These are phyloP conservation scores for Starmerella stigmatis DNA, from an alignment of 805 yeast species.

Conservation along the genomic window DNA sequence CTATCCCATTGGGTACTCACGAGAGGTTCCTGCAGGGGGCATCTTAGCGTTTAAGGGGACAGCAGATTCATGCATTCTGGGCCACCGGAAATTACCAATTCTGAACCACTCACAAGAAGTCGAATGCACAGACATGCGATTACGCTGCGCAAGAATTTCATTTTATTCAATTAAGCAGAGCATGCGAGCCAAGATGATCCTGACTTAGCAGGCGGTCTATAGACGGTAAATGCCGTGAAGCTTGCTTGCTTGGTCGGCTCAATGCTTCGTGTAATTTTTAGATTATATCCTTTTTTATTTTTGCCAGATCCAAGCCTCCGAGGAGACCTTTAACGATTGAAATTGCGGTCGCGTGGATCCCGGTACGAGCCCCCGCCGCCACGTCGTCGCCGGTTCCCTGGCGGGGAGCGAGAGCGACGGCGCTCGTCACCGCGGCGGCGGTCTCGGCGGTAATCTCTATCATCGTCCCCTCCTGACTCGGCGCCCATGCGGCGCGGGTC, in stretches of 20 bases:
- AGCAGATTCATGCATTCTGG: too few relatives aligned
- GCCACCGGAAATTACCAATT: too few relatives aligned
- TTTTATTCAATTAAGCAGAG: neutral
- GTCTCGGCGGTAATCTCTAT: conserved; percentile 23
- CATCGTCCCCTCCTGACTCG: conserved; percentile 18
- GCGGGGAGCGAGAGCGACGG: conserved; percentile 26
- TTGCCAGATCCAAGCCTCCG: neutral
- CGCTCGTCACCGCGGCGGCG: conserved; percentile 25
- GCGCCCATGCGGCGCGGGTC: conserved; percentile 7
- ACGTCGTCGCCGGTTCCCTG: conserved; percentile 21
- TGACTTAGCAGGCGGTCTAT: too few relatives aligned
- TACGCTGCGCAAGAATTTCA: too few relatives aligned
- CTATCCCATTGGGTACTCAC: neutral
- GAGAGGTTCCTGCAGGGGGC: too few relatives aligned
- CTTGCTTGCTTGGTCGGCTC: too few relatives aligned
- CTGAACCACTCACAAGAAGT: too few relatives aligned
- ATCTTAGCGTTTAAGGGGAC: too few relatives aligned
- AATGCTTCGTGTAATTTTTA: too few relatives aligned
- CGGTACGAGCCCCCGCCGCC: conserved; percentile 17
- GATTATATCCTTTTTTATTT: too few relatives aligned
- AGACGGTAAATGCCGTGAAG: neutral
- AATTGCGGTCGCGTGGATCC: conserved; percentile 24
- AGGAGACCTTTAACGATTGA: conserved; percentile 6
- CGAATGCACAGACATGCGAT: too few relatives aligned
- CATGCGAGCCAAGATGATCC: too few relatives aligned